Base-by-base conservation (phyloP, 2,329 filamentous ascomycete species). In the Botryotinia calthae region DNA sequence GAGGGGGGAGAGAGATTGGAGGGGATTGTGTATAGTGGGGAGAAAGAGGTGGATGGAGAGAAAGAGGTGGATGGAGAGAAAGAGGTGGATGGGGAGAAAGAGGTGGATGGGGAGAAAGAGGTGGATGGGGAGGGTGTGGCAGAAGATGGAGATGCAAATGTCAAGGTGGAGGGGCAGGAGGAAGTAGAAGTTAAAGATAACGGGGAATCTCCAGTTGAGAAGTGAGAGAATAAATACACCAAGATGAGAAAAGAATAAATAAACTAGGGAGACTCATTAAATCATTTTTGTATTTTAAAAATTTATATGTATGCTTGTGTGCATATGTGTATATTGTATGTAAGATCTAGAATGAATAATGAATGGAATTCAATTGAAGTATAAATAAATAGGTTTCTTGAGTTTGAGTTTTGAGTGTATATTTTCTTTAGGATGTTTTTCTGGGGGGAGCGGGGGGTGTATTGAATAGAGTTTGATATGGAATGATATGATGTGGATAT, bases 1-100 rank as follows among this genome's bases (percentile, higher is more conserved):
- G 79, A 80, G 4, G 77, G 78, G 9, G 78, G 77, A 6, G 76
- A 78, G n/a, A 74, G 72, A 7, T 72, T 80, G 56, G 76, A 73
- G 42, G 72, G 2, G 2, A 76, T 75, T 10, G 42, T 51, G 14
- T 77, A 77, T 73, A 5, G 2, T 25, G 72, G 69, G 37, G 74
- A 72, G 59, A 70, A 69, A 3, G 31, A 58, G 7, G 69, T 28
- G 46, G 44, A 22, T 16, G 44, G 10, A 4, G 5, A 10, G 37
- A n/a, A n/a, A n/a, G n/a, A n/a, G n/a, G n/a, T n/a, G n/a, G n/a
- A 34, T 34, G 34, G 34, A 34, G 34, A 34, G 34, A 6, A 6
- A 6, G 34, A 34, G 34, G n/a, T n/a, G n/a, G n/a, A n/a, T n/a
- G n/a, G n/a, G 12, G 12, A 6, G 16, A 1, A 16, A 16, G 31